Conservation (phyloP, 1,139 yeast species). For the Nakaseomyces glabratus region DNA sequence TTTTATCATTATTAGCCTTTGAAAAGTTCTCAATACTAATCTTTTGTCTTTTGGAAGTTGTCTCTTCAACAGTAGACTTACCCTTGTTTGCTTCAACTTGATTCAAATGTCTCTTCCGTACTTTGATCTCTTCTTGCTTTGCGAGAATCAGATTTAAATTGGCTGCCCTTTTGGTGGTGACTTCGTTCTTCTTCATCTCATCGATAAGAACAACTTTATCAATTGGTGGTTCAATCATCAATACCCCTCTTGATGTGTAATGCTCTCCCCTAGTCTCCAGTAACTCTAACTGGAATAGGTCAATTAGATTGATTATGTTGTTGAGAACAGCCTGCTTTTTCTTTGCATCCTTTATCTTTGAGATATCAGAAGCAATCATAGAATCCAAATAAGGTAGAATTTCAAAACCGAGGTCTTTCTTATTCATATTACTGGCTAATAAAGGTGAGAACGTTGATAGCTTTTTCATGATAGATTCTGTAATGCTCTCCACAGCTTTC, state of each 20-base stretch:
- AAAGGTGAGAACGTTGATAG: conserved; percentile 13
- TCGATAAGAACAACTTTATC: conserved; percentile 24
- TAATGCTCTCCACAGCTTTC: conserved; percentile 15
- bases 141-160: conserved; percentile 29
- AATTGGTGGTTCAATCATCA: conserved; percentile 30
- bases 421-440: conserved; percentile 14
- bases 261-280: conserved; percentile 18
- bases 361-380: conserved; percentile 40
- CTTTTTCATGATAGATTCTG: conserved; percentile 12
- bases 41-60: conserved; percentile 30
- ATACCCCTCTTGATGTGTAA: conserved; percentile 23
- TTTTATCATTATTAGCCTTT: conserved; percentile 9
- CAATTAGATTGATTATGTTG: conserved; percentile 27
- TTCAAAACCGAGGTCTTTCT: conserved; percentile 23
- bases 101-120: conserved; percentile 33
- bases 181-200: conserved; percentile 19
- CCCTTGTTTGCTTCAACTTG: conserved; percentile 25
- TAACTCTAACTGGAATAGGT: conserved; percentile 27
- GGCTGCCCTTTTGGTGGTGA: conserved; percentile 27
- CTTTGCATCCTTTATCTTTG: conserved; percentile 23
- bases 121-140: conserved; percentile 37
- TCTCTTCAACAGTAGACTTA: conserved; percentile 13
- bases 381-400: conserved; percentile 42
- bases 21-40: conserved; percentile 10
- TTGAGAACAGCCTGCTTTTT: conserved; percentile 22